Base-by-base conservation (phyloP, 2,329 filamentous ascomycete genomes). In the Capronia coronata region DNA sequence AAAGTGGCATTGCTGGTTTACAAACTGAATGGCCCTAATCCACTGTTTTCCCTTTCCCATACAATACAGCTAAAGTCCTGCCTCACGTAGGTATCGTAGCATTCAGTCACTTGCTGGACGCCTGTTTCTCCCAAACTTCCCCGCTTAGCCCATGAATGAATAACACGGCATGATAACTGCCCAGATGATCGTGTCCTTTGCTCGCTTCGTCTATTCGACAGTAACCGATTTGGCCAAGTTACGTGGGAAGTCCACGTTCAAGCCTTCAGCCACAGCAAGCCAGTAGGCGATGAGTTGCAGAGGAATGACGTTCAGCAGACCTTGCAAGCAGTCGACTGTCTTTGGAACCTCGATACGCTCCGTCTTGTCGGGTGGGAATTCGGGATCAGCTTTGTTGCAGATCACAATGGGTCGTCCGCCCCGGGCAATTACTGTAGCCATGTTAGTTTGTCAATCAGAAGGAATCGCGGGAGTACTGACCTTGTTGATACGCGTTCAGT, bases 221-320 rank as follows among this genome's bases (percentile, higher is more conserved):
- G 93, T 98, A 59, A 98, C 93, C 57, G 89, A 95, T 82, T 98
- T 98, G 70, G 93, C 93, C 74, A 98, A 75, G 77, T 98, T 98
- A 65, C 93, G 86, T 51, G 93, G 93, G 82, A 97, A 97, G 69
- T 98, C 93, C 53, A 98, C 93, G 68, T 98, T 97, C 60, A 96
- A 77, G 45, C 90, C 91, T 75, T 95, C 93, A 60, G 86, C 85
- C 63, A 98, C 91, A 47, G 93, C 93, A 59, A 98, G 82, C 91
- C 93, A 97, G 80, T 98, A 98, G 52, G 93, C 87, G 75, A 98
- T 96, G 63, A 98, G 79, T 77, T 98, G 93, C 64, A 98, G 79
- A 45, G 93, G 93, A 61, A 98, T 87, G 65, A 98, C 93, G 72
- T 98, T 98, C 66, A 98, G 80, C 62, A 98, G 84, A 70, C 93